Evolutionary conservation across 768 basidiomycete species (phyloP), one percentile per base, ranked within the genome.

Genomic region (Hypholoma fasciculare): DNA sequence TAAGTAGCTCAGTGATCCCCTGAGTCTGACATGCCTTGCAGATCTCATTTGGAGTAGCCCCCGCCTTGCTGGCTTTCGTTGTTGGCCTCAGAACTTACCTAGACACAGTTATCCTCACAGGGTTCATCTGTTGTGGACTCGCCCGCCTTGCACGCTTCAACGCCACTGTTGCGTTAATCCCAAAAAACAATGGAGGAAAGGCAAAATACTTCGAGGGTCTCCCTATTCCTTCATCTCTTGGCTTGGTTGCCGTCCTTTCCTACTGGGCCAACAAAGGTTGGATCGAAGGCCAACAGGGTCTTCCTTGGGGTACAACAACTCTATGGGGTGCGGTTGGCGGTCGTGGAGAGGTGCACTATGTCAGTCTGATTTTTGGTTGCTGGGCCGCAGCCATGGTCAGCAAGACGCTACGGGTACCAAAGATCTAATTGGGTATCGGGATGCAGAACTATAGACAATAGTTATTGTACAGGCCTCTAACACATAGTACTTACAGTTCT

Each of bases 341-440:
- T 9, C 82, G 86, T 34, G 89, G 95, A 65, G 96, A 98, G 64
- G 65, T 98, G 49, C 97, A 99, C 72, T 74, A 84, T 39, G 86
- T 87, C 42, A 87, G 87, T 66, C 60, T 92, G 37, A 67, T 96
- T n/a, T 93, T 94, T 72, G 89, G 77, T 7, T 69, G 79, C 12
- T 98, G 95, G 96, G 96, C 91, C 8, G 89, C 94, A 14, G 90
- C 92, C 49, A 98, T 99, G 96, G 92, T 99, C 62, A 96, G 93
- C 81, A 98, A 98, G 77, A 98, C 97, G 14, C 78, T 99, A 47
- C 83, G 87, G 50, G 85, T 98, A 52, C 91, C 92, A 12, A 94
- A 94, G 75, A 65, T 83, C 47, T 92, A 73, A 61, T n/a, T 34
- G 23, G 14, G 27, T 42, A 52, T n/a, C 58, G 42, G 37, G 30